These are phyloP conservation scores for Diaporthe aspalathi DNA, from an alignment of 2,329 filamentous ascomycete genomes.

Conservation along the genomic window DNA sequence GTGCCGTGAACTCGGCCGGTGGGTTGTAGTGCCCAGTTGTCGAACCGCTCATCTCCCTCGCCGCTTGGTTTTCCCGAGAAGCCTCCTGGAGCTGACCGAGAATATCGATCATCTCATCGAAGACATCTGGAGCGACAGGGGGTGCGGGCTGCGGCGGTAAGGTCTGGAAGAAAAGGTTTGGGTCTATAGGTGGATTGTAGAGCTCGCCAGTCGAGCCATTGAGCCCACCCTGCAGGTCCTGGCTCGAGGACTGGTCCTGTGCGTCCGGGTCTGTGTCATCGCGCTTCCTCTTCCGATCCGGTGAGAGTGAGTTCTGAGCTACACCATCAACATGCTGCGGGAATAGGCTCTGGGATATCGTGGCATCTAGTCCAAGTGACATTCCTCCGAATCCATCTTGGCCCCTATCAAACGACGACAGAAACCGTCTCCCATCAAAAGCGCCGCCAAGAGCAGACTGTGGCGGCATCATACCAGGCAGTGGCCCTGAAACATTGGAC, in stretches of 20 bases:
- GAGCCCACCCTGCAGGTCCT: conserved; percentile 8
- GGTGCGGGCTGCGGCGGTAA: conserved; percentile 4
- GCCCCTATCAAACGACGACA: conserved; percentile 17
- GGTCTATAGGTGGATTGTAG: conserved; percentile 10
- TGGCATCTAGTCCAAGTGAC: conserved; percentile 28
- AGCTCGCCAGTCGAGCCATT: conserved; percentile 2
- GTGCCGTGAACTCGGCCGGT: conserved; percentile 46
- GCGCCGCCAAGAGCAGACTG: conserved; percentile 18
- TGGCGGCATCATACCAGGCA: conserved; percentile 2
- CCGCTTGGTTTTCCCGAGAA: conserved; percentile 14
- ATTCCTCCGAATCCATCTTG: conserved; percentile 24
- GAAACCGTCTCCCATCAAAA: conserved; percentile 13
- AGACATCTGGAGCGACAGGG: conserved; percentile 14
- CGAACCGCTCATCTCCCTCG: conserved; percentile 43
- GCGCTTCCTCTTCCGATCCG: conserved; percentile 30
- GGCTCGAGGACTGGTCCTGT: background rate
- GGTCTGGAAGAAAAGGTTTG: conserved; percentile 19
- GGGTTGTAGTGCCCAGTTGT: conserved; percentile 55
- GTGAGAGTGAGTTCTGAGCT: background rate
- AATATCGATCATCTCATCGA: conserved; percentile 29
- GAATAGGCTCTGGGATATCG: conserved; percentile 31
- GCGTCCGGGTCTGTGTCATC: background rate
- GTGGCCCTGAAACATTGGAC: background rate
- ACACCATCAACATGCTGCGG: conserved; percentile 14
- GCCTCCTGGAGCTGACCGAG: conserved; percentile 27